Percentiles rank a stretch among this genome's conserved stretches.
phyloP scores from a whole-genome alignment of 2,329 filamentous ascomycete species.

The Colletotrichum australisinense region DNA sequence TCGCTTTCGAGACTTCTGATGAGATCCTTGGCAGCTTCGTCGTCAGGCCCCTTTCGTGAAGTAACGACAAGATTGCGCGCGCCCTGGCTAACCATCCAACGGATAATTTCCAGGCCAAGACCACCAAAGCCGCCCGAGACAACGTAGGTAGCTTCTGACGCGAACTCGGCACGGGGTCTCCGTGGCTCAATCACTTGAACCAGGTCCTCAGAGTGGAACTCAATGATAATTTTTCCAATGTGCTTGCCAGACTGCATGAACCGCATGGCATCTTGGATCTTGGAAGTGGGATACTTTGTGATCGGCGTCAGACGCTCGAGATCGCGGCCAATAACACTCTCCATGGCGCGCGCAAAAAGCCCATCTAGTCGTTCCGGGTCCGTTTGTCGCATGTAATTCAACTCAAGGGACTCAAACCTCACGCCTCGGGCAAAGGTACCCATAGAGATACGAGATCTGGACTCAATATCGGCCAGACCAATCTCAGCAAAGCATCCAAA shows the following conservation, averaged over 20 bases:
- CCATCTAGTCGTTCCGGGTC: constrained; percentile 23
- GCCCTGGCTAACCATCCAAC: constrained; percentile 49
- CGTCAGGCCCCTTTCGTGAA: constrained; percentile 45
- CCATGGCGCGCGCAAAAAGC: background rate
- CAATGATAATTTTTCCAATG: constrained; percentile 56
- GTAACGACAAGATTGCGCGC: constrained; percentile 48
- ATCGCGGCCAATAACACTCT: background rate
- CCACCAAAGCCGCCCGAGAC: constrained; percentile 39
- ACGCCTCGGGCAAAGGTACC: constrained; percentile 7
- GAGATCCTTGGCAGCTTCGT: background rate
- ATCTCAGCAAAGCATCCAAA: constrained; percentile 47
- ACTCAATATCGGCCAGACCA: background rate
- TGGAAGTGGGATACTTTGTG: constrained; percentile 37
- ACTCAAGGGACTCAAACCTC: constrained; percentile 21
- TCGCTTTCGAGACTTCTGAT: background rate
- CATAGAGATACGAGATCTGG: background rate
- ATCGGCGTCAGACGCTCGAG: constrained; percentile 38
- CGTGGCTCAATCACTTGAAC: background rate
- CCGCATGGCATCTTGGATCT: constrained; percentile 53
- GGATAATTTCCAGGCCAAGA: constrained; percentile 46
- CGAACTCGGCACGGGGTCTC: constrained; percentile 34
- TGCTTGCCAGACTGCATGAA: constrained; percentile 57
- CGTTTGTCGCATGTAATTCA: constrained; percentile 16
- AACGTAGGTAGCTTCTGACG: constrained; percentile 3
- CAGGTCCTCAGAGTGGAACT: constrained; percentile 27